Evolutionary conservation across 1,139 yeast species (phyloP).

Genomic region (Groenewaldozyma sp.): DNA sequence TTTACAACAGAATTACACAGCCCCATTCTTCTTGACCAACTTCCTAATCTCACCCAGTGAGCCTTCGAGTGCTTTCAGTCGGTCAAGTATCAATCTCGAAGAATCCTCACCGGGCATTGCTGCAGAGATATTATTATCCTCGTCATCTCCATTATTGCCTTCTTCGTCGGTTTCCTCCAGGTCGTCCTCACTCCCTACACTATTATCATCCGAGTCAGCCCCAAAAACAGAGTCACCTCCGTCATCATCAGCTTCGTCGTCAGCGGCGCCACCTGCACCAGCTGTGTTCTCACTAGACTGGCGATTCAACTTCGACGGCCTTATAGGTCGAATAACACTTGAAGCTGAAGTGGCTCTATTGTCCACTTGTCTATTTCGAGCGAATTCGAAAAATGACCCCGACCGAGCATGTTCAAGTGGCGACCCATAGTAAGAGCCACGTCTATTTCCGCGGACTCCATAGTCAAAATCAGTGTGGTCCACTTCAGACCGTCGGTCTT

Average conservation of each 20-base stretch:
- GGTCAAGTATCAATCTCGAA: background rate
- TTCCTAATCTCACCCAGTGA: background rate
- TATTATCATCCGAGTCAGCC: background rate
- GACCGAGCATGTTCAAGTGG: background rate
- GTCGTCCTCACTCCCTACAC: conserved; percentile 5
- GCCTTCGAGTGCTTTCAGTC: background rate
- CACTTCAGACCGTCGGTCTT: conserved; percentile 4
- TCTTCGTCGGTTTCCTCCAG: conserved; percentile 1
- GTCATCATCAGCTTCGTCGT: conserved; percentile 10
- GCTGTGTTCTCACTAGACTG: conserved; percentile 4
- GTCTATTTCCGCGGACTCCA: too few relatives aligned
- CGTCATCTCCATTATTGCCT: background rate
- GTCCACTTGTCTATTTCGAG: too few relatives aligned
- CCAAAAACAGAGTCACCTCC: too few relatives aligned
- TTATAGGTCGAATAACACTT: background rate
- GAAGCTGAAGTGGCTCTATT: background rate
- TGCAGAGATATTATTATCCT: background rate
- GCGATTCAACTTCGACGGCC: background rate
- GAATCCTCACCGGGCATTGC: background rate
- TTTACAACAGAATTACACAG: too few relatives aligned
- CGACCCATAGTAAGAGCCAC: too few relatives aligned
- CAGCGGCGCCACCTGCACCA: conserved; percentile 12
- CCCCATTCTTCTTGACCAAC: background rate
- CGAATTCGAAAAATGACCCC: background rate
- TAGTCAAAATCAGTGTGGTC: background rate